Conservation (phyloP, 306 rosid species). For the Mimosa pudica region DNA sequence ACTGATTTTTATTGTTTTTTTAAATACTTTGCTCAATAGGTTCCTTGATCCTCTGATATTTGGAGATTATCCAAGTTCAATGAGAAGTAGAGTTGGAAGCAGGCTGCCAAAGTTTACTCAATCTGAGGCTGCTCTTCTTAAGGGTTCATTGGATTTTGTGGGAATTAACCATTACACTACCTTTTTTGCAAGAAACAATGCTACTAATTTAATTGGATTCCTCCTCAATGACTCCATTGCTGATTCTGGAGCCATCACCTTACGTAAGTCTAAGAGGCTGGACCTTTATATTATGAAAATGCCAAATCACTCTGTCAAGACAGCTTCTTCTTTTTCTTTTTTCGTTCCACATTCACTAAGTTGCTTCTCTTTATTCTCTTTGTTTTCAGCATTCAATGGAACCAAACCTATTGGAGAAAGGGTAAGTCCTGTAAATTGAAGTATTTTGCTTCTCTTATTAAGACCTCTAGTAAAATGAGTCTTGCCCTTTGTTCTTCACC, state of each 20-base stretch:
- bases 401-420: conserved; percentile 62
- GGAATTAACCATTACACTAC: conserved; percentile 98
- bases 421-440: conserved; percentile 46
- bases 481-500: not conserved
- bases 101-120: conserved; percentile 72
- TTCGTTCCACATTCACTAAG: conserved; percentile 41
- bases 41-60: conserved; percentile 83
- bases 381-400: conserved; percentile 74
- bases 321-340: conserved; percentile 36
- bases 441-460: not conserved
- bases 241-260: conserved; percentile 70
- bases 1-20: not conserved
- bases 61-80: conserved; percentile 89
- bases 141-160: conserved; percentile 87
- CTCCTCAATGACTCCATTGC: conserved; percentile 53
- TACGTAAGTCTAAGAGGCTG: conserved; percentile 61
- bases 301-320: not conserved
- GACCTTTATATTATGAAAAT: not conserved
- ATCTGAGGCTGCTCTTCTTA: conserved; percentile 57
- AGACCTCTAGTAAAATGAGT: not conserved
- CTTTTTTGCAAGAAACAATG: conserved; percentile 53
- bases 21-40: conserved; percentile 47
- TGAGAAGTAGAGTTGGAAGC: conserved; percentile 70
- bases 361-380: not conserved
- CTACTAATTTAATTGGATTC: conserved; percentile 34